Evolutionary conservation across 768 basidiomycete species (phyloP).

Genomic region (Lenzites betulinus): DNA sequence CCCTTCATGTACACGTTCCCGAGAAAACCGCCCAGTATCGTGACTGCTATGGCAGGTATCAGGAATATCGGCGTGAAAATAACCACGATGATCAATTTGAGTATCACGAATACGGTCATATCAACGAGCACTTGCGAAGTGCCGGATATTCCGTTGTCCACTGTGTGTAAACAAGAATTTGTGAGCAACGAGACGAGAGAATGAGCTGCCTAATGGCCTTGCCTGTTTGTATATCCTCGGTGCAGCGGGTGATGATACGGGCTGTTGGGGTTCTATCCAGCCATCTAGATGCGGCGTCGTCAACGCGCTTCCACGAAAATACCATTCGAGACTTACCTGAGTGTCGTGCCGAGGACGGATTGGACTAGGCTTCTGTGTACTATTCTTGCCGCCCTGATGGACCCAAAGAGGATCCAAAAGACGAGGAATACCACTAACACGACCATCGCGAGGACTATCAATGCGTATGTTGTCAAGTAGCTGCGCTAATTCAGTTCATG

Average conservation of each 20-base stretch:
- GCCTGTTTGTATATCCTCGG: constrained; percentile 19
- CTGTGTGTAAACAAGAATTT: too few relatives aligned
- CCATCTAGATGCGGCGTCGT: too few relatives aligned
- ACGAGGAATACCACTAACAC: too few relatives aligned
- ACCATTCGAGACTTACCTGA: constrained; percentile 40
- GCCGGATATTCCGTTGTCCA: constrained; percentile 36
- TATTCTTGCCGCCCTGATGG: too few relatives aligned
- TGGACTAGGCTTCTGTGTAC: too few relatives aligned
- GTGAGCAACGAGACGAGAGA: too few relatives aligned
- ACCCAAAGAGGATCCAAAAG: too few relatives aligned
- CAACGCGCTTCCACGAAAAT: too few relatives aligned
- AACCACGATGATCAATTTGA: constrained; percentile 41
- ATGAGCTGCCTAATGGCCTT: too few relatives aligned
- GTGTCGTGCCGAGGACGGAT: constrained; percentile 50
- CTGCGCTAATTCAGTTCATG: constrained; percentile 33
- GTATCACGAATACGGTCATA: constrained; percentile 37
- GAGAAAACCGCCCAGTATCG: constrained; percentile 38
- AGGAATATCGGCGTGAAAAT: constrained; percentile 43
- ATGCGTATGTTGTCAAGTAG: constrained; percentile 48
- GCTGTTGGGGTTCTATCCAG: constrained; percentile 50
- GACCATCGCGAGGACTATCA: too few relatives aligned
- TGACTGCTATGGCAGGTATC: constrained; percentile 38
- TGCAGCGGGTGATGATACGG: constrained; percentile 42
- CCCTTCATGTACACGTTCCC: constrained; percentile 56
- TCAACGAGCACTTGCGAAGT: constrained; percentile 36